A percentile compares a stretch with the other conserved stretches of the same genome.
These are phyloP conservation scores for Starmerella sp. DNA, from an alignment of 805 yeast genomes.

Conservation along the genomic window DNA sequence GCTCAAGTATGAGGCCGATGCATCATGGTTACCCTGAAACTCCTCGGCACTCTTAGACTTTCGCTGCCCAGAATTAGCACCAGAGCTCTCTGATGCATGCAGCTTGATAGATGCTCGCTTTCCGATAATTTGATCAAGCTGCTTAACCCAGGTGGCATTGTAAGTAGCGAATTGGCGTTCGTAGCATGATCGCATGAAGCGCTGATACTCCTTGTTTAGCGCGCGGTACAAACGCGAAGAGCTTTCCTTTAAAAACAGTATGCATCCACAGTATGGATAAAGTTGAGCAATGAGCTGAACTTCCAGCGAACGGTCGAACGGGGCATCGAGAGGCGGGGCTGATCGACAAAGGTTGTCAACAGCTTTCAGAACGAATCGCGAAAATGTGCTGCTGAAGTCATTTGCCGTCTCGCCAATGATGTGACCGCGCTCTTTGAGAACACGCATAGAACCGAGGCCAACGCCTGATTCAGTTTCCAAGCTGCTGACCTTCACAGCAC, in stretches of 20 bases:
- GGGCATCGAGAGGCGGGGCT: constrained; percentile 20
- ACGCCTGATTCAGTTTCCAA: constrained; percentile 19
- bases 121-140: background rate
- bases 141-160: background rate
- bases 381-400: constrained; percentile 30
- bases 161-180: background rate
- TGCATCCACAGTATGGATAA: constrained; percentile 37
- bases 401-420: constrained; percentile 47
- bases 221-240: constrained; percentile 39
- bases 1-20: background rate
- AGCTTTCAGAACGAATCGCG: background rate
- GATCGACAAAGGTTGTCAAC: background rate
- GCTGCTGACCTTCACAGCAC: constrained; percentile 45
- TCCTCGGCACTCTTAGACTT: background rate
- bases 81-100: background rate
- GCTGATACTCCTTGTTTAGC: constrained; percentile 36
- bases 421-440: constrained; percentile 53
- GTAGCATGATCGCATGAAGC: constrained; percentile 29
- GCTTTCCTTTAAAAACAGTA: constrained; percentile 48
- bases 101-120: background rate
- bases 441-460: constrained; percentile 43
- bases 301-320: constrained; percentile 20
- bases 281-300: constrained; percentile 19
- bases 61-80: background rate
- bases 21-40: background rate